Base-by-base conservation (phyloP, 306 rosid species). In the Arachis hypogaea region DNA sequence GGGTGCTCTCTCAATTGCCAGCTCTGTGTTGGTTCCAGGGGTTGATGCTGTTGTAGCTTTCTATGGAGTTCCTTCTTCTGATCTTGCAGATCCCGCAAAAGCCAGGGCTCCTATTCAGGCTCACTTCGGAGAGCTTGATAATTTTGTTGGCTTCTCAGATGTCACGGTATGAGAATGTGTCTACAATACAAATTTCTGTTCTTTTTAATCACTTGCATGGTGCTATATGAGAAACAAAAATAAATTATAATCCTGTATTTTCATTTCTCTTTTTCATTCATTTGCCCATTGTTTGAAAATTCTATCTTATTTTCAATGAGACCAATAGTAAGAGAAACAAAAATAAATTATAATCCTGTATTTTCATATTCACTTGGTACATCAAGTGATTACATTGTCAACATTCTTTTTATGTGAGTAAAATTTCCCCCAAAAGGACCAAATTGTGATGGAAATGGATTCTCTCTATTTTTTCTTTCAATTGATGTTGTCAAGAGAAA, bases 1-100 rank as follows among this genome's bases (percentile, higher is more conserved):
- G 28, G 99, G 97, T 72, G 99, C 99, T 59, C 99, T 94, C 28
- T 81, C 99, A 36, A 88, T 94, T 78, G 99, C 99, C 71, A 89
- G 99, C 72, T 92, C 99, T 63, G 99, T 92, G 38, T 84, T 94
- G 85, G 85, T 88, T 42, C 88, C 96, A 38, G 79, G 80, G 68
- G 92, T 89, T 63, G 97, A 94, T 84, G 93, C 96, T 77, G 95
- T 75, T 68, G 97, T 94, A 76, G 93, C 96, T 65, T 94, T 94
- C 79, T 94, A 92, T 79, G 96, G 99, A 77, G 84, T 88, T 66
- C 96, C 96, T 77, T 75, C 99, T 10, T 77, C 95, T 49, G 95
- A 88, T 33, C 99, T 92, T 76, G 97, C 99, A 41, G 99, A 94
- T 75, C 97, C 97, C 81, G 81, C 93, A 63, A 82, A 88, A 79